phyloP scores from a whole-genome alignment of 176 grass and related monocot species.

The Otatea glauca region DNA sequence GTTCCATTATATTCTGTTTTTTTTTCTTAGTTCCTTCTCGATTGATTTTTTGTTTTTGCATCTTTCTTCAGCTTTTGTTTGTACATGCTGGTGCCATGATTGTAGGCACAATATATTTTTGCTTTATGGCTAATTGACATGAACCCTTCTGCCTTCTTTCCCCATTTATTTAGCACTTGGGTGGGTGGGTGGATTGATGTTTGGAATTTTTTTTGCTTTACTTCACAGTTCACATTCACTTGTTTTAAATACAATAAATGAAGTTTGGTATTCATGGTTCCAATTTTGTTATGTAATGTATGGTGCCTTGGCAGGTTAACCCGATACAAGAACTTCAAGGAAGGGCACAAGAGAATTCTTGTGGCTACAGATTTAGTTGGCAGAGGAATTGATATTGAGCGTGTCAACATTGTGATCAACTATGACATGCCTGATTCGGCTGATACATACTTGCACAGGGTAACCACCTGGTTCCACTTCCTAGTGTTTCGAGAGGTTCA shows the following conservation, averaged over 20 bases:
- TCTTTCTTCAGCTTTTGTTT: not conserved
- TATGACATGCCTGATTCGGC: constrained; percentile 99
- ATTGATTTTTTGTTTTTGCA: no score
- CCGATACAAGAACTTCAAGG: constrained; percentile 95
- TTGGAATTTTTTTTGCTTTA: not conserved
- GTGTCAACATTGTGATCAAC: constrained; percentile 98
- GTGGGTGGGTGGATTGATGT: not conserved
- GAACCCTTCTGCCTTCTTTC: not conserved
- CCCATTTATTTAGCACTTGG: not conserved
- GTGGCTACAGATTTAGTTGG: constrained; percentile 97
- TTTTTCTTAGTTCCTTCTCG: not conserved
- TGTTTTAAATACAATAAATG: not conserved
- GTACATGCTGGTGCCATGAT: not conserved
- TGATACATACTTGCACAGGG: constrained; percentile 97
- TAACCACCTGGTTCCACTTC: not conserved
- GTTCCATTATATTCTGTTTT: not conserved
- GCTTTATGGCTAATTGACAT: not conserved
- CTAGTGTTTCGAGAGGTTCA: not conserved
- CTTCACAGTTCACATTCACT: not conserved
- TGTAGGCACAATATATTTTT: constrained; percentile 4
- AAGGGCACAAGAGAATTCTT: constrained; percentile 97
- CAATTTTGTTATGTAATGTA: not conserved
- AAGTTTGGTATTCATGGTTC: not conserved
- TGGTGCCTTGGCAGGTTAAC: constrained; percentile 60
- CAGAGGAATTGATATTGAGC: constrained; percentile 97